Base-by-base conservation (phyloP, 139 green algal species). In the Chlamydomonas sphaeroides region DNA sequence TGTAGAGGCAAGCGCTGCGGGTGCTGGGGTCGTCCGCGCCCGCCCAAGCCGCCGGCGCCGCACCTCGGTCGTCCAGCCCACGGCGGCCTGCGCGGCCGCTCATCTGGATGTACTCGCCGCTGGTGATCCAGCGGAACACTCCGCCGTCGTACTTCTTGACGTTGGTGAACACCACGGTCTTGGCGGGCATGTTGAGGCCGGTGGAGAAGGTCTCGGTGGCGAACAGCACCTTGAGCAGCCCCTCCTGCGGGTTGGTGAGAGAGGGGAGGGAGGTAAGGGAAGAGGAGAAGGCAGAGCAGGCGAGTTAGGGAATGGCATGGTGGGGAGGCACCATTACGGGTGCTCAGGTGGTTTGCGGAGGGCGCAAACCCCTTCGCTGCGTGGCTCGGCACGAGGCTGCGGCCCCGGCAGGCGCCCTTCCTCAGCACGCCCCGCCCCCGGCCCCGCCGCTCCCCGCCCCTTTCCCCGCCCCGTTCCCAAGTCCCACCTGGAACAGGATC, bases 31-130 rank as follows among this genome's bases (percentile, higher is more conserved):
- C n/a, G n/a, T n/a, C n/a, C n/a, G n/a, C 23, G 66, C 38, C 23
- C 21, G 36, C 21, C 38, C 68, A 42, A 10, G 42, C 4, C 68
- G 30, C 45, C 38, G 53, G 35, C 62, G 30, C n/a, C 59, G 6
- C 53, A 67, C 81, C 63, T 42, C 72, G 51, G 56, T 80, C 91
- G 86, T 99, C 97, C 85, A 96, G 96, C 6, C 97, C 97, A 35
- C 97, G 85, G 38, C 97, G 87, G 28, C 97, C 97, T 35, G 97
- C 97, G 0, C 97, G 79, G 1, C 97, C 97, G 85, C 92, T 98
- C 96, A 99, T 99, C 91, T 99, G 96, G 68, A 98, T 98, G 93
- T 98, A 99, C 88, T 99, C 96, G 2, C 96, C 97, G 45, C 77
- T 92, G 62, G 79, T 81, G 51, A 99, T 84, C 85, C 83, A 95